phyloP scores from a whole-genome alignment of 148 eudicot genomes.

The Spergularia marina region DNA sequence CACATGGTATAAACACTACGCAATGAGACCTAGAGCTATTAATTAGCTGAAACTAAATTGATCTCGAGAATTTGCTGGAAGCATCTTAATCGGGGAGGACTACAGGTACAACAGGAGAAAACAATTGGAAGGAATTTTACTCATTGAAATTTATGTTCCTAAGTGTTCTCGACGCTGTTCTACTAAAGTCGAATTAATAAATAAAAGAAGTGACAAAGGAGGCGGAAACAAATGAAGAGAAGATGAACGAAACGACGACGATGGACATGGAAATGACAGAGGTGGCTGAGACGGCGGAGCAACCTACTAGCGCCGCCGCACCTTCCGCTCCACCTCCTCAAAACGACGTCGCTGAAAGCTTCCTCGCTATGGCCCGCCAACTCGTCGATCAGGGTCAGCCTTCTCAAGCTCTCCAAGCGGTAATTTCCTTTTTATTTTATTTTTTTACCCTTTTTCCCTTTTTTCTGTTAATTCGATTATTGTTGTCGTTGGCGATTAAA shows the following conservation, averaged over 20 bases:
- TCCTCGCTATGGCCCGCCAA: conserved; percentile 63
- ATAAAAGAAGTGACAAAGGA: too few relatives aligned
- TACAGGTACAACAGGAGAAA: too few relatives aligned
- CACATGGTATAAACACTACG: too few relatives aligned
- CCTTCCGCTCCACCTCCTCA: conserved; percentile 24
- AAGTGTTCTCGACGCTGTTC: too few relatives aligned
- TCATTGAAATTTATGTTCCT: too few relatives aligned
- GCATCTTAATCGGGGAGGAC: too few relatives aligned
- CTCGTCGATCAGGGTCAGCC: conserved; percentile 72
- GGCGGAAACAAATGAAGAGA: not conserved
- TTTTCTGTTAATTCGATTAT: not conserved
- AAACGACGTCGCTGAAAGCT: conserved; percentile 33
- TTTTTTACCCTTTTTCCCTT: not conserved
- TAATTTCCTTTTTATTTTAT: conserved; percentile 31
- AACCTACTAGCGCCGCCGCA: conserved; percentile 15
- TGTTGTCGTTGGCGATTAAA: not conserved
- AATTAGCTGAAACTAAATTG: too few relatives aligned
- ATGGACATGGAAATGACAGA: conserved; percentile 67
- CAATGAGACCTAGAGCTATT: too few relatives aligned
- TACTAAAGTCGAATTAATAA: too few relatives aligned
- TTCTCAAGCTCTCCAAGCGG: conserved; percentile 85
- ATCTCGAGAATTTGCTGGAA: too few relatives aligned
- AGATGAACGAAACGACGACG: conserved; percentile 25
- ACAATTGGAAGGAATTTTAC: too few relatives aligned
- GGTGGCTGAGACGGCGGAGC: conserved; percentile 17